Percentiles rank a stretch among this genome's conserved stretches.
Evolutionary conservation across 352 stramenopile species (phyloP).

Genomic region (Phytophthora cactorum): DNA sequence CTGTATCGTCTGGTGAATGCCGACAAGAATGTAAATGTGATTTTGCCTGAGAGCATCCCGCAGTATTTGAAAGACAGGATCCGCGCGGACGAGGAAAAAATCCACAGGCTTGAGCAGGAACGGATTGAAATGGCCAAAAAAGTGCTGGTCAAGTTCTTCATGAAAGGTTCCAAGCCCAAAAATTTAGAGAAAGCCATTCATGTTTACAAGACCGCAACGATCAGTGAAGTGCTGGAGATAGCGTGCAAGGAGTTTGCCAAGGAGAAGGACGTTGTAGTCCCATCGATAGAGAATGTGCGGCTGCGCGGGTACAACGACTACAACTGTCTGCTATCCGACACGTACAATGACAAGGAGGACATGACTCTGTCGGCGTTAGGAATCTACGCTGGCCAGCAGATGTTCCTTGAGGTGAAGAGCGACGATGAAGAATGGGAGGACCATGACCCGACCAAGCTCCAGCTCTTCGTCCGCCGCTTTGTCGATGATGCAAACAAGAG

Average conservation of each 20-base stretch:
- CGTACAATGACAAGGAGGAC: constrained; percentile 63
- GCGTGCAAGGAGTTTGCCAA: constrained; percentile 64
- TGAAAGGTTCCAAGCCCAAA: constrained; percentile 71
- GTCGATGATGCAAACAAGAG: constrained; percentile 12
- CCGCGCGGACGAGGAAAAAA: constrained; percentile 67
- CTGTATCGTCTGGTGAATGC: constrained; percentile 85
- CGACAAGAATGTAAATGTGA: constrained; percentile 72
- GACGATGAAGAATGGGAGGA: constrained; percentile 67
- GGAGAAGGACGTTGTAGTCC: constrained; percentile 57
- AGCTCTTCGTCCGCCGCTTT: constrained; percentile 79
- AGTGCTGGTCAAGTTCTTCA: constrained; percentile 80
- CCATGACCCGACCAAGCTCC: constrained; percentile 67
- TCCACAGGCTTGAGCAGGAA: constrained; percentile 62
- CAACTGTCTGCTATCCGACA: constrained; percentile 67
- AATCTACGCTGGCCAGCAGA: constrained; percentile 74
- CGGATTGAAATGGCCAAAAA: constrained; percentile 78
- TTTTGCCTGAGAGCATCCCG: constrained; percentile 65
- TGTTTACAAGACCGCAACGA: constrained; percentile 78
- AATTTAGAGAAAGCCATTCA: constrained; percentile 75
- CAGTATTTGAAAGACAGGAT: constrained; percentile 75
- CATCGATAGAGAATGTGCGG: constrained; percentile 61
- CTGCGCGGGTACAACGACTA: constrained; percentile 83
- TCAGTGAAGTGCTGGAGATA: constrained; percentile 53
- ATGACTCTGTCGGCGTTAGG: constrained; percentile 60
- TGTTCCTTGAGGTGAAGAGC: constrained; percentile 76